phyloP scores from a whole-genome alignment of 495 filamentous ascomycete species.

The Platismatia glauca region DNA sequence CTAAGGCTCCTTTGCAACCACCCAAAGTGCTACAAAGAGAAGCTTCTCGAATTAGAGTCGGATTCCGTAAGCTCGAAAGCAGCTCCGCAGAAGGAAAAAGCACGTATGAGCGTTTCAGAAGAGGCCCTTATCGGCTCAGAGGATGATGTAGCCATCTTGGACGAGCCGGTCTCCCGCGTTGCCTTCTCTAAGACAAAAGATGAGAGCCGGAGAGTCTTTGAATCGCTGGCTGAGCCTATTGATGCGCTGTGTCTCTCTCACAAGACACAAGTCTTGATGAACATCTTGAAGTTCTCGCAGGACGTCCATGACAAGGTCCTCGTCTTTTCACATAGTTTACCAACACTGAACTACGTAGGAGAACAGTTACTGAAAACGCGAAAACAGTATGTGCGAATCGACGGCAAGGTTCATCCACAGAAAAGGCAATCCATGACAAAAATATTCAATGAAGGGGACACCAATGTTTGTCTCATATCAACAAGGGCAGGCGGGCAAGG shows the following conservation, averaged over 20 bases:
- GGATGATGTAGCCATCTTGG: conserved; percentile 25
- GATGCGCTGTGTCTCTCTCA: conserved; percentile 44
- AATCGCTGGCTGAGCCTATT: conserved; percentile 23
- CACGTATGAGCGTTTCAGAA: background rate
- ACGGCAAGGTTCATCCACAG: conserved; percentile 48
- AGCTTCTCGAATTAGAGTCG: conserved; percentile 31
- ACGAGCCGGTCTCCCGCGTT: conserved; percentile 27
- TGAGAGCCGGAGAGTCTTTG: conserved; percentile 30
- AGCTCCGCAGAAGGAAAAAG: background rate
- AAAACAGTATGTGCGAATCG: conserved; percentile 47
- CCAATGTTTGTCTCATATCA: conserved; percentile 67
- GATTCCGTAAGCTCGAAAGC: background rate
- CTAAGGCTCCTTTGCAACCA: conserved; percentile 68
- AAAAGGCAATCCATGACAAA: conserved; percentile 53
- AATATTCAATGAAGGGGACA: conserved; percentile 48
- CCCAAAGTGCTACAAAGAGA: conserved; percentile 54
- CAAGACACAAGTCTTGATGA: conserved; percentile 55
- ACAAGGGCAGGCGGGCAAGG: conserved; percentile 75
- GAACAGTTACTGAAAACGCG: conserved; percentile 37
- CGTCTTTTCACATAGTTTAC: conserved; percentile 68
- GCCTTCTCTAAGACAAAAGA: conserved; percentile 28
- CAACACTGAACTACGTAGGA: conserved; percentile 61
- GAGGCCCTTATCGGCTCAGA: conserved; percentile 14
- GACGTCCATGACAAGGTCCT: conserved; percentile 56
- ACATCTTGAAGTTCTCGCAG: conserved; percentile 56